Evolutionary conservation across 441 rosid species (phyloP).

Genomic region (Flueggea neowawraea): DNA sequence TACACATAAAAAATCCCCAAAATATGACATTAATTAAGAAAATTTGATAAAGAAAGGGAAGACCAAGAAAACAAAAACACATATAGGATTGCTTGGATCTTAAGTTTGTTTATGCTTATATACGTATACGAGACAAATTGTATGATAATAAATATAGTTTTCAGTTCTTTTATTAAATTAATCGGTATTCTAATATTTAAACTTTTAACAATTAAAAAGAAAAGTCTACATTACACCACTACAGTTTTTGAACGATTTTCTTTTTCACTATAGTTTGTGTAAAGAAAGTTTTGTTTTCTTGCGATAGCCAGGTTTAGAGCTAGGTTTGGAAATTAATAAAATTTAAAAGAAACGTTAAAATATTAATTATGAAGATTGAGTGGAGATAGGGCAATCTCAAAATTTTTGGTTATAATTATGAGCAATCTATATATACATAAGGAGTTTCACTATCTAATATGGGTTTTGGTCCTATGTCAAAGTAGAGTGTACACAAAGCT

Average conservation of each 20-base stretch:
- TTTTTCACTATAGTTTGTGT: constrained; percentile 10
- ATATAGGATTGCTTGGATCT: constrained; percentile 53
- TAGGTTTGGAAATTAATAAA: neutral
- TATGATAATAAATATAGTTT: constrained; percentile 40
- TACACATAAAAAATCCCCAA: constrained; percentile 20
- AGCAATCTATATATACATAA: neutral
- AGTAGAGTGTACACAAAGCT: constrained; percentile 67
- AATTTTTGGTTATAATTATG: neutral
- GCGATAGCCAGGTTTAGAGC: constrained; percentile 1
- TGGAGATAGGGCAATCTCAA: constrained; percentile 57
- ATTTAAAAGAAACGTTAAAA: constrained; percentile 8
- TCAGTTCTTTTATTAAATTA: neutral
- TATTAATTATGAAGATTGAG: constrained; percentile 37
- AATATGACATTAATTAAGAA: no score
- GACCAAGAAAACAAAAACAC: constrained; percentile 1
- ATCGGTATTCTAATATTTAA: no score
- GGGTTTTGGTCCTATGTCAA: constrained; percentile 58
- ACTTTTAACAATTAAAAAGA: no score
- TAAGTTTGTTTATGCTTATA: constrained; percentile 41
- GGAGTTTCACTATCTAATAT: constrained; percentile 22
- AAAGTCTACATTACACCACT: no score
- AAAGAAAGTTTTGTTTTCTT: constrained; percentile 25
- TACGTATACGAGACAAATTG: constrained; percentile 29
- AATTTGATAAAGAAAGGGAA: no score
- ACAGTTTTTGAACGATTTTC: neutral